Evolutionary conservation across 2,329 filamentous ascomycete species (phyloP), one percentile per base, ranked within the genome.

Genomic region (Ceratocystis destructans): DNA sequence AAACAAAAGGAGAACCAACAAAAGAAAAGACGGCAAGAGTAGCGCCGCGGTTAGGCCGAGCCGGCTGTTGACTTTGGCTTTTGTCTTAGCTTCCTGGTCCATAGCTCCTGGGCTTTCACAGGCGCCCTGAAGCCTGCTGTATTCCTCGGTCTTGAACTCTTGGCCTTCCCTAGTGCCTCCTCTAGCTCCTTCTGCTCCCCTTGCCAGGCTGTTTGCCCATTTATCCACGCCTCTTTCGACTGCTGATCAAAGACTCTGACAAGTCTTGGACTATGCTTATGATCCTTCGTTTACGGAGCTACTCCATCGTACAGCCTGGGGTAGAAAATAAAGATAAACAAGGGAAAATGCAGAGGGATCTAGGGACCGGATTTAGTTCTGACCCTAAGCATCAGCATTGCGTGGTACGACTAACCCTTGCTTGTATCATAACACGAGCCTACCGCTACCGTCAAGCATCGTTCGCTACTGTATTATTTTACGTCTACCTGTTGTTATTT

Each of bases 31-130:
- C 8, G 5, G 8, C 7, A 3, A 33, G 33, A 33, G 12, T 25
- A 59, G 7, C 61, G 44, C 61, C 61, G 41, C 33, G 25, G 20
- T 63, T 48, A 50, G 44, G 61, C 61, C 61, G 61, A 63, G 28
- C 44, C 61, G 37, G 37, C 10, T 41, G 10, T 41, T 41, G 10
- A 41, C 37, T 41, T 41, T 17, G 25, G 10, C 41, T 33, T n/a
- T 37, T 59, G 25, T 59, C 53, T 31, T 17, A 31, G 8, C 25
- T 15, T 20, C 25, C 10, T 15, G 15, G 7, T 12, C 17, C 48
- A n/a, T 33, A 2, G 22, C 12, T 57, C 10, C 31, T 33, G 25
- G 48, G 48, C 48, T 53, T n/a, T 25, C 22, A 20, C 10, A 8
- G 8, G n/a, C 7, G 5, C 22, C 53, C 25, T 33, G 6, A 17